Conservation (phyloP, 805 yeast genomes). For the Wickerhamomyces queroliae region DNA sequence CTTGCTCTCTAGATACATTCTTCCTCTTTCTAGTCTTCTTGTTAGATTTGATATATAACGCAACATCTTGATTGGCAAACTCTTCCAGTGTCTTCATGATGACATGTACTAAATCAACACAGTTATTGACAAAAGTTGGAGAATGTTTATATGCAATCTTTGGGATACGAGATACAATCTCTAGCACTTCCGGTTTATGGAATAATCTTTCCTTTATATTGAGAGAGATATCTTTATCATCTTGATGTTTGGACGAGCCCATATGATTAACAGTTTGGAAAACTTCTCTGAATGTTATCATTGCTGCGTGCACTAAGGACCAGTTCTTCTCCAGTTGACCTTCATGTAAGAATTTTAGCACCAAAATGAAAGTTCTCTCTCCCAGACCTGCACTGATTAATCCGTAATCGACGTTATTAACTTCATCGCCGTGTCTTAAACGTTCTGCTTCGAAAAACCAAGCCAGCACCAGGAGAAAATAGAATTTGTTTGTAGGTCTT, state of each 20-base stretch:
- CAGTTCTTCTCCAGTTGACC: slow-evolving; percentile 40
- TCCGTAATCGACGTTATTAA: slow-evolving; percentile 30
- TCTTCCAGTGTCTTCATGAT: slow-evolving; percentile 63
- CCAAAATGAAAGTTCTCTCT: slow-evolving; percentile 52
- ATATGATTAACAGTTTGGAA: slow-evolving; percentile 39
- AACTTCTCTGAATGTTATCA: slow-evolving; percentile 62
- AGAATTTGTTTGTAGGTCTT: slow-evolving; percentile 13
- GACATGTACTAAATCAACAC: slow-evolving; percentile 60
- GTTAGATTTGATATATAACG: slow-evolving; percentile 40
- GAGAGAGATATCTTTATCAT: slow-evolving; percentile 46
- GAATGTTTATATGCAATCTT: slow-evolving; percentile 60
- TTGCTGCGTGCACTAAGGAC: slow-evolving; percentile 63
- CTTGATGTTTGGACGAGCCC: slow-evolving; percentile 34
- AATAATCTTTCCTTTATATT: slow-evolving; percentile 66
- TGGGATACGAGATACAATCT: slow-evolving; percentile 52
- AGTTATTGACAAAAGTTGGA: slow-evolving; percentile 50
- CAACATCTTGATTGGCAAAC: slow-evolving; percentile 51
- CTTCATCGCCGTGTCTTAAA: slow-evolving; percentile 22
- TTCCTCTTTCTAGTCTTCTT: slow-evolving; percentile 27
- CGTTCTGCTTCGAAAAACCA: slow-evolving; percentile 78
- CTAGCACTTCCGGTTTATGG: slow-evolving; percentile 54
- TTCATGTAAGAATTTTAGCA: slow-evolving; percentile 33
- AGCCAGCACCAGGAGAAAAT: slow-evolving; percentile 53
- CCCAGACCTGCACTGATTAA: slow-evolving; percentile 52
- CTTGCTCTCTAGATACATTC: slow-evolving; percentile 21